Evolutionary conservation across 371 early-diverging fungal species (phyloP), one percentile per base, ranked within the genome.

Genomic region (Apophysomyces ossiformis): DNA sequence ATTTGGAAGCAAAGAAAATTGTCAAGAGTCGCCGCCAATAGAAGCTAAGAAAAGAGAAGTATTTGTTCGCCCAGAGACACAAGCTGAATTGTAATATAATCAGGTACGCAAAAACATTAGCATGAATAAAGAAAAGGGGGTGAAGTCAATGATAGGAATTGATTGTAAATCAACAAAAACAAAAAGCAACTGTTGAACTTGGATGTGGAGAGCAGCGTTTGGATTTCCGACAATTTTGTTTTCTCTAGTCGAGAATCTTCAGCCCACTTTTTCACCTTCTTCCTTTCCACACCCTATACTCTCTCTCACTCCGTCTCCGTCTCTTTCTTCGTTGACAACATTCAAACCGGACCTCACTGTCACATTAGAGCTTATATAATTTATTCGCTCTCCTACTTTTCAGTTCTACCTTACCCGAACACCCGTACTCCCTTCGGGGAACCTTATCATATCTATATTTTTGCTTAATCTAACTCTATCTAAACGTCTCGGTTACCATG

Each of bases 241-340:
- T 41, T 41, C 13, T 41, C 41, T 41, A 4, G 13, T 50, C 54
- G 16, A 26, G 21, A 50, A 50, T 26, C 21, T 50, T 50, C 54
- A 50, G 54, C 54, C 54, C 54, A 50, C 54, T 21, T 50, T 16
- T 50, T 50, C 54, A 50, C 54, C 54, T 50, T 50, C 11, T 50
- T 50, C 21, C 21, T 21, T 50, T 21, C 26, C 41, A 41, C 41
- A 41, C 41, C 16, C 32, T 26, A 26, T 26, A 50, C 35, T 11
- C 21, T 50, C 11, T 50, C 21, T 21, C 21, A 9, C 21, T 21
- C 21, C 41, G 13, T 13, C 8, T 13, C 16, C 21, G 5, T 7
- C 7, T 50, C 8, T 21, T 21, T 50, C 21, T 21, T 21, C 18
- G 54, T 21, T 50, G 54, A 50, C 21, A 21, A 21, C 21, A 50